A percentile compares a stretch with the other conserved stretches of the same genome.
Evolutionary conservation across 2,329 filamentous ascomycete species (phyloP).

Genomic region (Conoideocrella luteorostrata): DNA sequence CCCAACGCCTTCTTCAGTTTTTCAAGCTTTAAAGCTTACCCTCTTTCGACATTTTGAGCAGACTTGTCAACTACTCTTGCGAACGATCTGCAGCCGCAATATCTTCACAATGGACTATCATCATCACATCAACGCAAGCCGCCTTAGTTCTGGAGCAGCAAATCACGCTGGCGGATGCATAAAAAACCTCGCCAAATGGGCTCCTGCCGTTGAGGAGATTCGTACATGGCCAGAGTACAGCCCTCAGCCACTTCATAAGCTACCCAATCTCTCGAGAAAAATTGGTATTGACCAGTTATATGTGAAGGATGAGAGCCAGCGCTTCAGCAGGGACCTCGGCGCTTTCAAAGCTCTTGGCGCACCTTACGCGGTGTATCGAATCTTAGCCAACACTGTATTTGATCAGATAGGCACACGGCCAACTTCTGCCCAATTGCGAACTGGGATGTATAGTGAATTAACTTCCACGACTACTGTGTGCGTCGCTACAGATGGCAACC

Average conservation of each 20-base stretch:
- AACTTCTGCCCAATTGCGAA: slow-evolving; percentile 8
- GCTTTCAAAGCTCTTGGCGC: slow-evolving; percentile 14
- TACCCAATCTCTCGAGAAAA: slow-evolving; percentile 7
- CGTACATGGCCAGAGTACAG: slow-evolving; percentile 12
- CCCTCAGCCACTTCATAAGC: slow-evolving; percentile 9
- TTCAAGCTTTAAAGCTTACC: no score
- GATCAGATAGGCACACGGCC: slow-evolving; percentile 1
- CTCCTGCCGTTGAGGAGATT: slow-evolving; percentile 10
- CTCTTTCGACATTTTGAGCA: no score
- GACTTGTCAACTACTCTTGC: no score
- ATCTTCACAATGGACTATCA: no score
- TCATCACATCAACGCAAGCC: no score
- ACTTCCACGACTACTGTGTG: slow-evolving; percentile 12
- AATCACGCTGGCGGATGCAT: no score
- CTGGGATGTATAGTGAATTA: slow-evolving; percentile 8
- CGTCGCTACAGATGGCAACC: slow-evolving; percentile 13
- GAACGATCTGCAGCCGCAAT: no score
- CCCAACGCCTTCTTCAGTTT: no score
- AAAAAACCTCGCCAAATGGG: slow-evolving; percentile 10
- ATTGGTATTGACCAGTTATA: slow-evolving; percentile 8
- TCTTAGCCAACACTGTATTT: slow-evolving; percentile 9
- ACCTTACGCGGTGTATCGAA: slow-evolving; percentile 12
- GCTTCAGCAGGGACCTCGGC: slow-evolving; percentile 9
- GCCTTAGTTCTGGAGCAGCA: no score
- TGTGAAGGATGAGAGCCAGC: slow-evolving; percentile 13